phyloP scores from a whole-genome alignment of 306 rosid species.

The Abrus precatorius region DNA sequence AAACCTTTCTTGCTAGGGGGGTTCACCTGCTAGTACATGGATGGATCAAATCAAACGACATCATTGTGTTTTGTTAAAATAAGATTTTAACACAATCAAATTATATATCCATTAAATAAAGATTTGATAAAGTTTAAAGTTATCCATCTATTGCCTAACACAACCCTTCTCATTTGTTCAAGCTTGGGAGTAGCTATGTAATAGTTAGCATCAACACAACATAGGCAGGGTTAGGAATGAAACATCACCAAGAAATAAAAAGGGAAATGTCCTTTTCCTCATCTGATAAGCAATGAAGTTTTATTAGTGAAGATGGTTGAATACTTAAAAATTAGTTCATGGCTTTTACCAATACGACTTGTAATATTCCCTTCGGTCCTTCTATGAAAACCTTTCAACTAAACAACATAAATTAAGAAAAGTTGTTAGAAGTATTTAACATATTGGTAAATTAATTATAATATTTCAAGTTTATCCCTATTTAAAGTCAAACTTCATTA shows the following conservation, averaged over 20 bases:
- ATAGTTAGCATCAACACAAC: background rate
- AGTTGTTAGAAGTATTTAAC: too few species aligned
- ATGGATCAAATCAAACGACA: background rate
- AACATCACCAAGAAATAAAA: slow-evolving; percentile 26
- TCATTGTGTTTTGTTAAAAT: slow-evolving; percentile 17
- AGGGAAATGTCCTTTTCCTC: background rate
- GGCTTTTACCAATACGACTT: background rate
- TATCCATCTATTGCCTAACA: background rate
- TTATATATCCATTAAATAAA: background rate
- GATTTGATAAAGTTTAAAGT: background rate
- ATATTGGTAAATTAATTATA: too few species aligned
- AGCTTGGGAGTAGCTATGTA: background rate
- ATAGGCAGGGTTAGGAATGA: background rate
- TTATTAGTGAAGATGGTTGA: background rate
- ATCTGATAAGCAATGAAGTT: slow-evolving; percentile 8
- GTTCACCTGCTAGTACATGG: background rate
- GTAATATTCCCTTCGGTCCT: too few species aligned
- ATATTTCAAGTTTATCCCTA: too few species aligned
- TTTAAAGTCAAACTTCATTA: too few species aligned
- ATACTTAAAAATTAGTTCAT: slow-evolving; percentile 32
- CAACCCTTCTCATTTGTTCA: slow-evolving; percentile 3
- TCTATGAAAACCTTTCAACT: too few species aligned
- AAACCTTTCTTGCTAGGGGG: background rate
- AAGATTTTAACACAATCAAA: slow-evolving; percentile 3
- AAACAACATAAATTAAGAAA: too few species aligned